Evolutionary conservation across 352 stramenopile genomes (phyloP).

Genomic region (Phytophthora kernoviae): DNA sequence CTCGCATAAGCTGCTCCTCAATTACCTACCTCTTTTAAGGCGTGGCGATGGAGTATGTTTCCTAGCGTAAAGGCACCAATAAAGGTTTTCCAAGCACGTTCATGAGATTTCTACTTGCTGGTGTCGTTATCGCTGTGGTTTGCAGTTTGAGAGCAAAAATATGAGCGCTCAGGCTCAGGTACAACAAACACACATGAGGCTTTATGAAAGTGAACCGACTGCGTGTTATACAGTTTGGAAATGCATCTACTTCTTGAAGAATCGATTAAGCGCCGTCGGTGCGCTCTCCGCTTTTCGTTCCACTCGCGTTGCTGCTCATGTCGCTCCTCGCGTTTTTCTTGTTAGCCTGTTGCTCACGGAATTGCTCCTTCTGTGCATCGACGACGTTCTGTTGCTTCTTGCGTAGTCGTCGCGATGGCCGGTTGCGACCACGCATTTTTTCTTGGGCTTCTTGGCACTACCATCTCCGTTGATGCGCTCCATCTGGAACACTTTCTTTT

Average conservation of each 20-base stretch:
- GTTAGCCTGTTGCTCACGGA: slow-evolving; percentile 83
- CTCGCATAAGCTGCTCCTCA: slow-evolving; percentile 72
- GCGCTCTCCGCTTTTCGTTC: slow-evolving; percentile 72
- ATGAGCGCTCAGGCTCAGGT: too few species aligned
- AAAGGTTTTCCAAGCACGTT: neutral
- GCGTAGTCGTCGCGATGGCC: slow-evolving; percentile 95
- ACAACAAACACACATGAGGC: neutral
- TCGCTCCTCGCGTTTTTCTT: slow-evolving; percentile 77
- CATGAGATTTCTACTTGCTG: neutral
- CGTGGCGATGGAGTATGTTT: slow-evolving; percentile 6
- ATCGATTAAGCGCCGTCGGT: slow-evolving; percentile 85
- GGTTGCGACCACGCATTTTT: slow-evolving; percentile 98
- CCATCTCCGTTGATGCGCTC: slow-evolving; percentile 76
- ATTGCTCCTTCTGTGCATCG: slow-evolving; percentile 93
- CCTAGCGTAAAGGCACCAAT: neutral
- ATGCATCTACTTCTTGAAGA: slow-evolving; percentile 84
- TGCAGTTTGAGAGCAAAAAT: neutral
- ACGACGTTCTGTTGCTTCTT: slow-evolving; percentile 99
- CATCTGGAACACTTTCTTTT: slow-evolving; percentile 82
- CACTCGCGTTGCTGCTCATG: slow-evolving; percentile 80
- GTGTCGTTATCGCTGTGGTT: too few species aligned
- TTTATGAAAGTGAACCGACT: slow-evolving; percentile 14
- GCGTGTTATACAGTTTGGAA: slow-evolving; percentile 31
- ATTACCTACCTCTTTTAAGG: slow-evolving; percentile 11
- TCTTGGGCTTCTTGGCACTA: slow-evolving; percentile 77